phyloP scores from a whole-genome alignment of 805 yeast genomes.

The Metschnikowia arizonensis region DNA sequence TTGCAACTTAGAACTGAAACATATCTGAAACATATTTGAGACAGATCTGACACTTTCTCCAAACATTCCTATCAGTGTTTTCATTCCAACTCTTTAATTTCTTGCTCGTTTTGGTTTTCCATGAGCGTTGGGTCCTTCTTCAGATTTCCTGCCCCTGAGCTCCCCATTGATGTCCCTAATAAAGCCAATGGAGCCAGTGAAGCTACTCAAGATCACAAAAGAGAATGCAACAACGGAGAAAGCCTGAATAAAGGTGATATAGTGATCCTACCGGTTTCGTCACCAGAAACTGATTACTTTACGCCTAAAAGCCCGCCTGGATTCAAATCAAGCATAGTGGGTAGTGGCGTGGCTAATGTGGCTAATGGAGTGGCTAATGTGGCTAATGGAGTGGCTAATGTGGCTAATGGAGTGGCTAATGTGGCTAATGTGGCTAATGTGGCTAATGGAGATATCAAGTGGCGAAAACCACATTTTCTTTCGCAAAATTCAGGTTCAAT shows the following conservation, averaged over 20 bases:
- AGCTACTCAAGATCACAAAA: not conserved
- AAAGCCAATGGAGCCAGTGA: not conserved
- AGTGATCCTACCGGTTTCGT: not conserved
- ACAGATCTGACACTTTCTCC: too few relatives aligned
- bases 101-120: not conserved
- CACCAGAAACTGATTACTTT: conserved; percentile 12
- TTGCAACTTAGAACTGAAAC: too few relatives aligned
- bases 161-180: not conserved
- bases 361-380: too few relatives aligned
- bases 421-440: too few relatives aligned
- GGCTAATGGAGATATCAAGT: not conserved
- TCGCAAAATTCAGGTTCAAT: conserved; percentile 19
- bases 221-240: too few relatives aligned
- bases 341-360: too few relatives aligned
- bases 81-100: too few relatives aligned
- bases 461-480: not conserved
- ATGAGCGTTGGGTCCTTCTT: not conserved
- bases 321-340: not conserved
- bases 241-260: too few relatives aligned
- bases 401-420: too few relatives aligned
- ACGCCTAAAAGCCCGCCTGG: conserved; percentile 3
- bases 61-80: too few relatives aligned
- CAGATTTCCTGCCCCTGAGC: not conserved
- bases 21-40: too few relatives aligned
- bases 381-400: too few relatives aligned